Base-by-base conservation (phyloP, 208 protist genomes). In the Wallacemonas sp. region DNA sequence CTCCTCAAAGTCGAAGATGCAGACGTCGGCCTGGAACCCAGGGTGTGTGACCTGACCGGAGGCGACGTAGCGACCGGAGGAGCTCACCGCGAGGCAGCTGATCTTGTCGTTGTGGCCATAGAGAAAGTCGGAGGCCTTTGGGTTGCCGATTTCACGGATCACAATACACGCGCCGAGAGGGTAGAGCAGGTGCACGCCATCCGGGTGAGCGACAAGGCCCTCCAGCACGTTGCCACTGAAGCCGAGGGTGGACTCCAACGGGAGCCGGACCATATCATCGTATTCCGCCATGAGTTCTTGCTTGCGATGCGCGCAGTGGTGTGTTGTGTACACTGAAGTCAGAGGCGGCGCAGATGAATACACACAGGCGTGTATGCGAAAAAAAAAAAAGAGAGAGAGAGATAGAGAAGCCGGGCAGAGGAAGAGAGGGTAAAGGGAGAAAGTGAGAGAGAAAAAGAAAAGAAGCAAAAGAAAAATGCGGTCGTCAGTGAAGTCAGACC, bases 41-140 rank as follows among this genome's bases (percentile, higher is more conserved):
- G 95, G 91, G 80, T 98, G 91, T 3, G 95, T 97, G 39, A 92
- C 71, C 79, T 98, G 94, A 0, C 97, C 97, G 0, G 95, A 97
- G 19, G 96, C 97, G 14, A 98, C 74, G 68, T 95, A 98, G 49
- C 90, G 83, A 22, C 97, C 97, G 21, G 77, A 84, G 1, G 58
- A 62, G 70, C 93, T 98, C 22, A 98, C 83, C 1, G 94, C 76
- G 28, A 99, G 66, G 71, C 95, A 98, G 70, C 89, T 96, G 63
- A 99, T 94, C 46, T 86, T 86, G 74, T 97, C 91, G 45, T 93
- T 97, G 86, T 99, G 96, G 8, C 97, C 97, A 60, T 94, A 90
- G 19, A 98, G 69, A 55, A 98, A 97, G 41, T 97, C 80, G 21
- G 93, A 90, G 55, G 77, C 68, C n/a, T 70, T 47, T 2, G 80